Base-by-base conservation (phyloP, 1,139 yeast genomes). In the Taphrina deformans region DNA sequence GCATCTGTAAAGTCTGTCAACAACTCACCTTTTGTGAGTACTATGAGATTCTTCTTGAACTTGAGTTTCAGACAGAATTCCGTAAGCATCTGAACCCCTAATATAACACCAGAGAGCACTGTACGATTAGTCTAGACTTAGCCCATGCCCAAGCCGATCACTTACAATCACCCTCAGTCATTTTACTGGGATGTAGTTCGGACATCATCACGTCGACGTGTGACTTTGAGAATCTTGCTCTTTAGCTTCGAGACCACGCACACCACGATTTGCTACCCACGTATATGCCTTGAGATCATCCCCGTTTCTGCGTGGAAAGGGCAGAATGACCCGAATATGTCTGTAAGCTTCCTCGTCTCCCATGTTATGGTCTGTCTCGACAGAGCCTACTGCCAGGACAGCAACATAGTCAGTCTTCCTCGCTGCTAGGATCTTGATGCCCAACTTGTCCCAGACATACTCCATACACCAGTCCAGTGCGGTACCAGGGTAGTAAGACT, bases 381-480 rank as follows among this genome's bases (percentile, higher is more conserved):
- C 70, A 0, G 78, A 75, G 68, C 83, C 79, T 27, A 78, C 78
- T 0, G 79, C 75, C 1, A 83, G 75, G 2, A 85, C 73, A 0
- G 85, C 82, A 1, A 85, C 78, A 48, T 77, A 76, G 70, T 86
- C 90, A 2, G 85, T 81, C 71, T 85, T 85, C 53, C 89, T 77
- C 4, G 79, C 86, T 62, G 79, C 76, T 41, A 79, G 55, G 51
- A 80, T 77, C 67, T 84, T 82, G 40, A 77, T 74, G 3, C 80
- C 72, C 24, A 83, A 74, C 41, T 77, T 73, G 67, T 81, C 81
- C 68, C 77, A 75, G 16, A 83, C 75, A 69, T 80, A 82, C 38
- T 75, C 73, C 67, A 80, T 71, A 0, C 79, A 80, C 59, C 73
- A 71, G 3, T 79, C 79, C 41, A 83, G 70, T 65, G 79, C 79